Base-by-base conservation (phyloP, 352 stramenopile genomes). In the Thalassiosira exigua region DNA sequence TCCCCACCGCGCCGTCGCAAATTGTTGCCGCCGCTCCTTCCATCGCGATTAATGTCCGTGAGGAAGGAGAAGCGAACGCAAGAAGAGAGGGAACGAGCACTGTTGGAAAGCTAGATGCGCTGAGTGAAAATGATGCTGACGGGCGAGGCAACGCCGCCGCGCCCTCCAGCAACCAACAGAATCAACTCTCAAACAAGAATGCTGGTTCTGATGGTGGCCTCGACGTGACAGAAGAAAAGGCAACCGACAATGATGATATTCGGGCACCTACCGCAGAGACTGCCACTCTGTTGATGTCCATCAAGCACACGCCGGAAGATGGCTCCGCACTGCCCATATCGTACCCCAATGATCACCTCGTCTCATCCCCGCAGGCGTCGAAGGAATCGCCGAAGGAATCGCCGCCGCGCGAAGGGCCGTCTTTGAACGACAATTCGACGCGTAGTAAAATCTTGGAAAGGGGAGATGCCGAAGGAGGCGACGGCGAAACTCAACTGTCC, bases 241-340 rank as follows among this genome's bases (percentile, higher is more conserved):
- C n/a, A n/a, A n/a, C n/a, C n/a, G n/a, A n/a, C n/a, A n/a, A n/a
- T n/a, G n/a, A n/a, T n/a, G n/a, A n/a, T n/a, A n/a, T n/a, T n/a
- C n/a, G n/a, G n/a, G n/a, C n/a, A n/a, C n/a, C n/a, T n/a, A n/a
- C n/a, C 22, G 29, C 26, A 2, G 24, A 57, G 32, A 7, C 26
- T 54, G 27, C 59, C 19, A 27, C 57, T 61, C 17, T 33, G 27
- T 59, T 67, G 22, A 29, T 19, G 9, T 50, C 60, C 26, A 70
- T 84, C 52, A 84, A 84, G 32, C 62, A 76, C n/a, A 84, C 75
- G 27, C 75, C 69, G 5, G 59, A 73, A 52, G 65, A 69, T 53
- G 62, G 64, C 19, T 66, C 60, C 1, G n/a, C 56, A 21, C 44
- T 70, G 19, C 51, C 60, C 39, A 57, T 84, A 29, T 79, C 75